A percentile compares a stretch with the other conserved stretches of the same genome.
These are phyloP conservation scores for Arthromyces matolae DNA, from an alignment of 768 basidiomycete genomes.

Conservation along the genomic window DNA sequence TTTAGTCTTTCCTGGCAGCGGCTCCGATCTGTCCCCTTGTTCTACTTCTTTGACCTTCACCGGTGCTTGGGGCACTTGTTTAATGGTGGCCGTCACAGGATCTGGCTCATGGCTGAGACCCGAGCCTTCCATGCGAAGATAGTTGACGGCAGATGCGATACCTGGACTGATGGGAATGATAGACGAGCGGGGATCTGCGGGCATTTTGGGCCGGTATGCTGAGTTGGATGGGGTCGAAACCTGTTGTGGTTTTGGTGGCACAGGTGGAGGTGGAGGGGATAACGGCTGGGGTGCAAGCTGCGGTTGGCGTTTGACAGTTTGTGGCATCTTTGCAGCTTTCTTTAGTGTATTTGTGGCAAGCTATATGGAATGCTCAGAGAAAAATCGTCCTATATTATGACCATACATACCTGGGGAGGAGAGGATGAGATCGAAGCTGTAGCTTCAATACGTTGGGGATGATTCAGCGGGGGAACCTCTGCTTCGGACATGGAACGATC, in stretches of 20 bases:
- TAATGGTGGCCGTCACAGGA: not conserved
- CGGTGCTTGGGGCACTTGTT: not conserved
- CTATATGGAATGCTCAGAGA: constrained; percentile 36
- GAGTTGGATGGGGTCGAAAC: not conserved
- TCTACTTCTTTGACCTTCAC: constrained; percentile 10
- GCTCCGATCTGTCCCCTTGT: constrained; percentile 16
- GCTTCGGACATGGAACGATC: constrained; percentile 10
- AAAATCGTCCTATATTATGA: too few species aligned
- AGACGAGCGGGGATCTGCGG: constrained; percentile 39
- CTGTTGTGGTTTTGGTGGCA: constrained; percentile 17
- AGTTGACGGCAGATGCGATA: constrained; percentile 55
- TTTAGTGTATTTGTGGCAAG: constrained; percentile 46
- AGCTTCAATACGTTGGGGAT: constrained; percentile 18
- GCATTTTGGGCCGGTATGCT: constrained; percentile 3
- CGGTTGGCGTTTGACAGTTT: not conserved
- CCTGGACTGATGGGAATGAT: constrained; percentile 55
- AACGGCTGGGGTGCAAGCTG: constrained; percentile 2
- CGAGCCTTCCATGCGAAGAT: constrained; percentile 40
- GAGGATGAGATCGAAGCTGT: constrained; percentile 23
- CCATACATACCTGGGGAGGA: constrained; percentile 18
- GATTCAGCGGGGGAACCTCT: constrained; percentile 1
- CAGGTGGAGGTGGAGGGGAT: constrained; percentile 14
- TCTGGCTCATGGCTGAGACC: not conserved
- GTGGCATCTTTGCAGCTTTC: constrained; percentile 9
- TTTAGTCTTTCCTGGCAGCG: constrained; percentile 3